Evolutionary conservation across 2,329 filamentous ascomycete species (phyloP).

Genomic region (Fusarium albosuccineum): DNA sequence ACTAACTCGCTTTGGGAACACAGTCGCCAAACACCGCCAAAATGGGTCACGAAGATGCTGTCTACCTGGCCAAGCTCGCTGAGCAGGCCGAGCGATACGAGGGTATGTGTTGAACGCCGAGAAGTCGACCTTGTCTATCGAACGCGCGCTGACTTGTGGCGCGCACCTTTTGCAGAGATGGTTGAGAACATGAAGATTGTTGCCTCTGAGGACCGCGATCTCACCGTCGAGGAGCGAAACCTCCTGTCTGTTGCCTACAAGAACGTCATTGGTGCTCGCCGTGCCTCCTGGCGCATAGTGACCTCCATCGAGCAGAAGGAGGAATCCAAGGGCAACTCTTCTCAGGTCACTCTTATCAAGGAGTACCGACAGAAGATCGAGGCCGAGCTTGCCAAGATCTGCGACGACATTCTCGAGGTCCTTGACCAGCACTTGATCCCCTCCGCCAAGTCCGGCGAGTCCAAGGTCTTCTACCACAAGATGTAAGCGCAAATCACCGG

Average conservation of each 20-base stretch:
- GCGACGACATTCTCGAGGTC: slow-evolving; percentile 96
- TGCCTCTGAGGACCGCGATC: slow-evolving; percentile 85
- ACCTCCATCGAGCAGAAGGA: slow-evolving; percentile 99
- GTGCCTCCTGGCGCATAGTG: slow-evolving; percentile 99
- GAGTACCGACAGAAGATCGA: slow-evolving; percentile 99
- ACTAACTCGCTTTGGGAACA: slow-evolving; percentile 40
- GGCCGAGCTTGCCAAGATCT: slow-evolving; percentile 96
- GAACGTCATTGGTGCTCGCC: slow-evolving; percentile 98
- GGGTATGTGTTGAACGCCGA: slow-evolving; percentile 70
- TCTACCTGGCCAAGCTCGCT: slow-evolving; percentile 99
- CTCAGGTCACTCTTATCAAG: slow-evolving; percentile 93
- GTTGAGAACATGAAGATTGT: slow-evolving; percentile 99
- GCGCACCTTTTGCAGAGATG: slow-evolving; percentile 88
- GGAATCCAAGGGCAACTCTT: slow-evolving; percentile 97
- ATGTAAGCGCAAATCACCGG: slow-evolving; percentile 83
- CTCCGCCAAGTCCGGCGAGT: slow-evolving; percentile 96
- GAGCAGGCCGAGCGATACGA: slow-evolving; percentile 99
- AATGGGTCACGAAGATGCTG: slow-evolving; percentile 99
- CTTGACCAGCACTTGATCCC: slow-evolving; percentile 94
- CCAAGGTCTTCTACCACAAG: slow-evolving; percentile 99
- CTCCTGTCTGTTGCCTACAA: slow-evolving; percentile 99
- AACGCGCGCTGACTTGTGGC: slow-evolving; percentile 43
- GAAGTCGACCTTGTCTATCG: slow-evolving; percentile 11
- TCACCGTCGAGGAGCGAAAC: slow-evolving; percentile 97
- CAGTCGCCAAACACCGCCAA: slow-evolving; percentile 62